Base-by-base conservation (phyloP, 2,329 filamentous ascomycete genomes). In the Nannizziopsis arthrosporioides region DNA sequence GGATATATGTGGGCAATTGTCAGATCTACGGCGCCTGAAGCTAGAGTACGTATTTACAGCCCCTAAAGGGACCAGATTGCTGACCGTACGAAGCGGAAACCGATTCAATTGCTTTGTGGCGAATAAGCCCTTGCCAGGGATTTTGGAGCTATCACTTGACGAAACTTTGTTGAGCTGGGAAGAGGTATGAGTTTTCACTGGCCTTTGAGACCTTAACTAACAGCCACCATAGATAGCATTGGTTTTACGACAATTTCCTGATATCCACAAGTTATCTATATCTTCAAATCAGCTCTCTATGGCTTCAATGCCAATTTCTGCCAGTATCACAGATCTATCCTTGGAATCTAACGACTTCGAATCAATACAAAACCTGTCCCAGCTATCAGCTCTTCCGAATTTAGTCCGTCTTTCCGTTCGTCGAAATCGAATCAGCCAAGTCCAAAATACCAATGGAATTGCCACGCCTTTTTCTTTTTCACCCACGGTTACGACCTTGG, bases 1-100 rank as follows among this genome's bases (percentile, higher is more conserved):
- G 14, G 71, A 75, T 2, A 84, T 96, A 35, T 92, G 85, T 61
- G 69, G 68, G 5, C 77, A 84, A 54, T 69, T 96, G 32, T 73
- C 75, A n/a, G 71, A 72, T 15, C 62, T 96, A 54, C 77, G 70
- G 49, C 78, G 69, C 43, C 63, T 95, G 55, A 80, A 80, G 53
- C 67, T 90, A 32, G 85, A 84, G 85, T 89, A 68, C 59, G 79
- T 15, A 17, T 18, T 15, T 10, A 3, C 14, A 6, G n/a, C 5
- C 6, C 30, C 5, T 32, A 2, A 15, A 30, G 38, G 18, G 10
- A 14, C 30, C 34, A 7, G 9, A 7, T 7, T 52, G 30, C 42
- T 62, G 41, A 50, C 15, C 9, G 35, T 15, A 37, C 51, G 35
- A 43, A 90, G 85, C 65, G 84, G 85, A 12, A 93, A 92, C 59